Evolutionary conservation across 257 asterid species (phyloP).

Genomic region (Gentiana macrophylla): DNA sequence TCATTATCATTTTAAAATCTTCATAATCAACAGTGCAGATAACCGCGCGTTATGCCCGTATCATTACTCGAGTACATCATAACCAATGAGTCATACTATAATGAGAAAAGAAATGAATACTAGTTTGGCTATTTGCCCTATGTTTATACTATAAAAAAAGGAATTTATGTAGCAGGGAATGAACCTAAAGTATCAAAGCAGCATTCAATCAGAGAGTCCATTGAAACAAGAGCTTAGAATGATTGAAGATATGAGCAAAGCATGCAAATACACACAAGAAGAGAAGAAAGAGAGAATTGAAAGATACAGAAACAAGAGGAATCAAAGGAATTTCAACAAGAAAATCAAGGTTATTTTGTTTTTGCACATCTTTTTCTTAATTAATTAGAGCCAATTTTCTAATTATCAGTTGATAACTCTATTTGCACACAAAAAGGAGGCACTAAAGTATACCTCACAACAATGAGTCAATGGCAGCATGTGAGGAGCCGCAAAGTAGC

Average conservation of each 20-base stretch:
- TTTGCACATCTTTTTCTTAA: no score
- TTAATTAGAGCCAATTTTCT: neutral
- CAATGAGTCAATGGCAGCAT: neutral
- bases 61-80: no score
- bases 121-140: no score
- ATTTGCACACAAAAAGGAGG: constrained; percentile 1
- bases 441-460: neutral
- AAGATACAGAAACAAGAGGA: constrained; percentile 78
- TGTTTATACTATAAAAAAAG: no score
- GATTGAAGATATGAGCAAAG: constrained; percentile 80
- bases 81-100: no score
- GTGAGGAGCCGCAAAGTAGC: constrained; percentile 1
- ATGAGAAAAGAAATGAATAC: no score
- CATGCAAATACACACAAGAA: constrained; percentile 66
- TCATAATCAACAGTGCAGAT: no score
- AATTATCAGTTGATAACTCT: neutral
- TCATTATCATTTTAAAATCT: no score
- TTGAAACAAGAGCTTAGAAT: constrained; percentile 49
- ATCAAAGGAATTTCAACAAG: constrained; percentile 79
- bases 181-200: constrained; percentile 24
- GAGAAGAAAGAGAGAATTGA: constrained; percentile 84
- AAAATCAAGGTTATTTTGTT: constrained; percentile 54
- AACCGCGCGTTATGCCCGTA: no score
- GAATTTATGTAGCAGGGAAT: constrained; percentile 19
- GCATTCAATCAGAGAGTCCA: constrained; percentile 32